Evolutionary conservation across 352 stramenopile species (phyloP), one percentile per base, ranked within the genome.

Genomic region (Phytophthora pini): DNA sequence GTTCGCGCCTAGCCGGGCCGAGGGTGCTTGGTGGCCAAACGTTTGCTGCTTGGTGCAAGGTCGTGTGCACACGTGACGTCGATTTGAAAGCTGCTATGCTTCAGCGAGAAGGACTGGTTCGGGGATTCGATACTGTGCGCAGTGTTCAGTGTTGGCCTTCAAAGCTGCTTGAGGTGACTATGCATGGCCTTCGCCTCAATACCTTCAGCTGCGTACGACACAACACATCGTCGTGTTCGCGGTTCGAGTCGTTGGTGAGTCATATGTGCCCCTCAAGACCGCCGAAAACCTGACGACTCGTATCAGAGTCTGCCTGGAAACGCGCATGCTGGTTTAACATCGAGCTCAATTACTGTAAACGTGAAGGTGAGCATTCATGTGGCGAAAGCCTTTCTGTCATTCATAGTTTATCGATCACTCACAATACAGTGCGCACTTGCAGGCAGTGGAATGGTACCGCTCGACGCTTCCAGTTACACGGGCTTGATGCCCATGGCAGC

Each of bases 401-500:
- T 43, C n/a, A 43, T 43, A 43, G 38, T 22, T 22, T 43, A 43
- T n/a, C 4, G 5, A n/a, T 22, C 38, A 43, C 38, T 43, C 38
- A 20, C 38, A 43, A 43, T 43, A 43, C 38, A 43, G 13, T 15
- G 3, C 7, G 38, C 38, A 22, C 9, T 43, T 43, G 38, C 12
- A 43, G n/a, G 13, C 13, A 20, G 38, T 12, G 31, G 31, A 36
- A 9, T 20, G 38, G 8, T 20, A 41, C 12, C 36, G 36, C 36
- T 43, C 15, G 11, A 43, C 4, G n/a, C 9, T 39, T 20, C 38
- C 13, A 38, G 11, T 63, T 79, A 92, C 6, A 92, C 77, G 5
- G 83, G 83, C 8, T 78, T 82, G 22, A 92, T 64, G 0, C 81
- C 81, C 54, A 78, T 77, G 12, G 67, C 49, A 13, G 69, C 75